Evolutionary conservation across 306 rosid genomes (phyloP).

Genomic region (Arachis hypogaea): DNA sequence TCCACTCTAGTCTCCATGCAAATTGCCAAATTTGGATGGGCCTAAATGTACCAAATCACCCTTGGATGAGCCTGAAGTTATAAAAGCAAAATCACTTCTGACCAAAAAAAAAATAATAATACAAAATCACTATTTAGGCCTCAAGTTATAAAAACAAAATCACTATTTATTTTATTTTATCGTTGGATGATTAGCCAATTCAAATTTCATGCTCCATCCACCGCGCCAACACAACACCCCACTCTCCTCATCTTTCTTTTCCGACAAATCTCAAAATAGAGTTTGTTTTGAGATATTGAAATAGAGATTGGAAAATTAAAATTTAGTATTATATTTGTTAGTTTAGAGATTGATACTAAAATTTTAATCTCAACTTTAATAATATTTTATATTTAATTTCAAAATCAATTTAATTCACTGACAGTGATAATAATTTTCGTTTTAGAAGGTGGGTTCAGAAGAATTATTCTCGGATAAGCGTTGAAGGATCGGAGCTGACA

Average conservation of each 20-base stretch:
- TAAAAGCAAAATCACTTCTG: too few species aligned
- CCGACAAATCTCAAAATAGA: conserved; percentile 39
- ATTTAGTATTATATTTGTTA: too few species aligned
- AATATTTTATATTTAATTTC: background rate
- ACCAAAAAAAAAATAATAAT: background rate
- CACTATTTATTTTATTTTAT: too few species aligned
- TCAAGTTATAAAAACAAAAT: conserved; percentile 21
- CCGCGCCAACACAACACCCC: background rate
- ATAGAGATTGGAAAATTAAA: too few species aligned
- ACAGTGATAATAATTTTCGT: background rate
- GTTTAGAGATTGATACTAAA: background rate
- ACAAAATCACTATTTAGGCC: too few species aligned
- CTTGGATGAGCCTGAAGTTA: background rate
- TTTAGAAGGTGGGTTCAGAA: conserved; percentile 56
- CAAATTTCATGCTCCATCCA: conserved; percentile 50
- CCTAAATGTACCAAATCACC: background rate
- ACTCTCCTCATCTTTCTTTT: conserved; percentile 10
- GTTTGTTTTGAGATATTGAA: too few species aligned
- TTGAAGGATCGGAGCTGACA: conserved; percentile 62
- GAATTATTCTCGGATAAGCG: conserved; percentile 65
- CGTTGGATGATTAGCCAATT: conserved; percentile 39
- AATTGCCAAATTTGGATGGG: background rate
- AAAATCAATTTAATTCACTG: background rate
- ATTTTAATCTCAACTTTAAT: too few species aligned
- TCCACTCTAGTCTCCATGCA: background rate